These are phyloP conservation scores for Dalbergia cochinchinensis DNA, from an alignment of 306 rosid genomes.

Conservation along the genomic window DNA sequence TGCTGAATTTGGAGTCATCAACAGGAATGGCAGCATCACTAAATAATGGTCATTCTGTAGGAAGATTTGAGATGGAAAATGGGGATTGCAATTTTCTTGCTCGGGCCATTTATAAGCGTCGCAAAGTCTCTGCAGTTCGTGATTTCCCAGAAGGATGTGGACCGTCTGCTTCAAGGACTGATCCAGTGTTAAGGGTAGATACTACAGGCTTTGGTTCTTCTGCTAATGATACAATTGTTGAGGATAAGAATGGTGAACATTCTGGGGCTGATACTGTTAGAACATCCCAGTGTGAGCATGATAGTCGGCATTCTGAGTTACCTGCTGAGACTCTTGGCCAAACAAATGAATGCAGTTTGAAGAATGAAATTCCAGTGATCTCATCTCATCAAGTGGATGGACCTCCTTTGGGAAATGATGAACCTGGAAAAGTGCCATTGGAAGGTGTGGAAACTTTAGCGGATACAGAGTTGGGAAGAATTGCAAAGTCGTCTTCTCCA, in stretches of 20 bases:
- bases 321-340: conserved; percentile 16
- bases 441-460: conserved; percentile 34
- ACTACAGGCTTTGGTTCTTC: conserved; percentile 33
- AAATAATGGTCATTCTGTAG: conserved; percentile 53
- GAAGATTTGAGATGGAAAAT: conserved; percentile 55
- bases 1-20: conserved; percentile 44
- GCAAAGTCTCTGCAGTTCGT: conserved; percentile 70
- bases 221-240: conserved; percentile 19
- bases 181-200: conserved; percentile 13
- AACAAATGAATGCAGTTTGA: conserved; percentile 26
- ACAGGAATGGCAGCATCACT: conserved; percentile 45
- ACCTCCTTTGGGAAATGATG: conserved; percentile 37
- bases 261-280: conserved; percentile 27
- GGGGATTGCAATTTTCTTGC: conserved; percentile 45
- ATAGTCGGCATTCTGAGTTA: conserved; percentile 32
- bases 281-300: conserved; percentile 19
- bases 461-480: conserved; percentile 26
- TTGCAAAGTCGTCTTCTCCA: conserved; percentile 43
- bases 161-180: conserved; percentile 42
- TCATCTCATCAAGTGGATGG: conserved; percentile 42
- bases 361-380: conserved; percentile 21
- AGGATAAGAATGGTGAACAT: conserved; percentile 39
- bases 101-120: conserved; percentile 54
- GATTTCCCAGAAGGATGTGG: conserved; percentile 89
- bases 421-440: conserved; percentile 19